These are phyloP conservation scores for Solanum pinnatisectum DNA, from an alignment of 257 asterid genomes.

Conservation along the genomic window DNA sequence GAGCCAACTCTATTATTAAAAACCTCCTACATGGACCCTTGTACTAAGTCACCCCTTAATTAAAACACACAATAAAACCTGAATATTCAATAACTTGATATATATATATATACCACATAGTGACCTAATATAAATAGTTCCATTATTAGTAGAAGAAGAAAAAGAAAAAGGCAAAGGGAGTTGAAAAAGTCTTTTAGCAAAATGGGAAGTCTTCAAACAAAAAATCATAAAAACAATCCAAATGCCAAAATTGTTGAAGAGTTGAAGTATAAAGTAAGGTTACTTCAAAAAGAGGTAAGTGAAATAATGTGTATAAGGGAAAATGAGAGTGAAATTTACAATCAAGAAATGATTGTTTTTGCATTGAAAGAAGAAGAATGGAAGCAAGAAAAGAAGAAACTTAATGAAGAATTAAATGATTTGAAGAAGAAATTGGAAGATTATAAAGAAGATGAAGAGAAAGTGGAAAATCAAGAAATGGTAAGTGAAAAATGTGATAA, in stretches of 20 bases:
- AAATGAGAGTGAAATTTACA: slow-evolving; percentile 42
- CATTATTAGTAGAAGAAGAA: not conserved
- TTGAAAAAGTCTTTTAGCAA: not conserved
- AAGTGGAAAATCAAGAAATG: not conserved
- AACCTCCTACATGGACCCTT: not conserved
- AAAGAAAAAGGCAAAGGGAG: not conserved
- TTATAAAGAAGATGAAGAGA: slow-evolving; percentile 4
- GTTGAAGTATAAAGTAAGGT: slow-evolving; percentile 41
- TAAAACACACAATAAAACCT: not conserved
- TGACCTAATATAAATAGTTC: not conserved
- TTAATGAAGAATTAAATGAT: slow-evolving; percentile 38
- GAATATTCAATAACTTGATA: not conserved
- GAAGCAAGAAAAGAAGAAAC: slow-evolving; percentile 49
- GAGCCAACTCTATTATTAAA: not conserved
- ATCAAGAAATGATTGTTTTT: slow-evolving; percentile 46
- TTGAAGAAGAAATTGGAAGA: slow-evolving; percentile 26
- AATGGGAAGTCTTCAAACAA: slow-evolving; percentile 61
- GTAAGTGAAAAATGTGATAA: not conserved
- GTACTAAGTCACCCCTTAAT: not conserved
- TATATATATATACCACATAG: not conserved
- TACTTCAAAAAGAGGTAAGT: slow-evolving; percentile 43
- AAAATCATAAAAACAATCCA: slow-evolving; percentile 13
- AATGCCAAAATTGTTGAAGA: slow-evolving; percentile 37
- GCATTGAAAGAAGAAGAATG: slow-evolving; percentile 67
- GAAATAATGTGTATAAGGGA: slow-evolving; percentile 63